These are phyloP conservation scores for Fusarium domesticum DNA, from an alignment of 2,329 filamentous ascomycete species.

Conservation along the genomic window DNA sequence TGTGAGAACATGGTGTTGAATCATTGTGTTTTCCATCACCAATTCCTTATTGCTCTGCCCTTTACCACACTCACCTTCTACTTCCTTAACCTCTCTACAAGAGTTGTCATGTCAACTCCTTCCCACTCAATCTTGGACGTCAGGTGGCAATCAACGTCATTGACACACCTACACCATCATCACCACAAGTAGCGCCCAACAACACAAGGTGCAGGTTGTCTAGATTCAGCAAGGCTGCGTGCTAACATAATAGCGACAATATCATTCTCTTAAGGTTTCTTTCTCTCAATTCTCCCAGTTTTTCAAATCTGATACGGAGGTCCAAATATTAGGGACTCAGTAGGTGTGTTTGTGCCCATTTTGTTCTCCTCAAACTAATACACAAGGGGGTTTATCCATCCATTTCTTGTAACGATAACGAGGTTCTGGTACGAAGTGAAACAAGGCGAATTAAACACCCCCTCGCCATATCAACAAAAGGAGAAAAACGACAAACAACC, in stretches of 20 bases:
- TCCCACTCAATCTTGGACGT: background rate
- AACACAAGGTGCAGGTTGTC: constrained; percentile 1
- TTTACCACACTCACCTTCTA: too few relatives aligned
- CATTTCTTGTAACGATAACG: background rate
- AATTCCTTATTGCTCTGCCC: too few relatives aligned
- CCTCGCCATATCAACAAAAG: background rate
- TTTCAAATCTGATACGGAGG: too few relatives aligned
- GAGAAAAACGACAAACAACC: constrained; percentile 8
- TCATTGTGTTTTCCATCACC: too few relatives aligned
- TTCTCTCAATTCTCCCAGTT: too few relatives aligned
- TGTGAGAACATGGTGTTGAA: too few relatives aligned
- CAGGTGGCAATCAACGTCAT: background rate
- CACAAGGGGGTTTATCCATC: background rate
- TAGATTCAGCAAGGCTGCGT: background rate
- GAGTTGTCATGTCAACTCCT: background rate
- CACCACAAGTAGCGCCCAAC: constrained; percentile 2
- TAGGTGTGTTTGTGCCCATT: too few relatives aligned
- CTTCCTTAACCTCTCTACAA: too few relatives aligned
- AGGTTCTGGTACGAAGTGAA: background rate
- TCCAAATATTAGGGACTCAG: too few relatives aligned
- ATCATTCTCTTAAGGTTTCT: too few relatives aligned
- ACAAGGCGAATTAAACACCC: background rate
- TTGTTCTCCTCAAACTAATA: background rate
- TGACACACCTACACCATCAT: background rate
- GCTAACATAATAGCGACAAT: background rate